Evolutionary conservation across 371 early-diverging fungal species (phyloP).

Genomic region (Mortierella sp.): DNA sequence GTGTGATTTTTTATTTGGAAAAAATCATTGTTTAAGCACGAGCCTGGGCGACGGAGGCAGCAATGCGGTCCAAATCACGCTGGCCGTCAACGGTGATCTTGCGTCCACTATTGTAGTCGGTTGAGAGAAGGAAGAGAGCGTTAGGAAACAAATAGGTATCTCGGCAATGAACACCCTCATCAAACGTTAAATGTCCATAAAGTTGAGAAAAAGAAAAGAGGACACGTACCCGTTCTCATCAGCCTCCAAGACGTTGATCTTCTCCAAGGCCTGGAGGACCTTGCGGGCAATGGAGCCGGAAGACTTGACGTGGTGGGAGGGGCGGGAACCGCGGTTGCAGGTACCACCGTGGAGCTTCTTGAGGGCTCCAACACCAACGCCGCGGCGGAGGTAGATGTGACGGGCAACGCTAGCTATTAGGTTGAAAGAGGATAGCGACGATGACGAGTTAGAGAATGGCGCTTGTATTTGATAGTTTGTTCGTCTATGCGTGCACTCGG

Average conservation of each 20-base stretch:
- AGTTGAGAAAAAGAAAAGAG: not conserved
- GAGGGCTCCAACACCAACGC: conserved; percentile 96
- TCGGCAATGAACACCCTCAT: not conserved
- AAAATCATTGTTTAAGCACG: conserved; percentile 49
- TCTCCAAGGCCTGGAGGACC: conserved; percentile 97
- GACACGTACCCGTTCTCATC: conserved; percentile 83
- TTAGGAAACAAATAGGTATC: not conserved
- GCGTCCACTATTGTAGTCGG: conserved; percentile 74
- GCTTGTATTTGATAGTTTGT: not conserved
- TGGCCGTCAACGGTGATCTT: conserved; percentile 87
- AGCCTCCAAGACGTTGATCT: conserved; percentile 96
- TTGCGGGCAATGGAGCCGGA: conserved; percentile 96
- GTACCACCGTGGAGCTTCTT: conserved; percentile 94
- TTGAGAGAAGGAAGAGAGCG: not conserved
- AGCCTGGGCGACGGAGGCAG: conserved; percentile 66
- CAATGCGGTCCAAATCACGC: conserved; percentile 89
- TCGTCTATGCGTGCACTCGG: not conserved
- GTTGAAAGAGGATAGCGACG: not conserved
- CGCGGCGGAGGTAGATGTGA: conserved; percentile 96
- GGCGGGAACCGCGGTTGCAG: conserved; percentile 94
- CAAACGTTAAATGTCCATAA: not conserved
- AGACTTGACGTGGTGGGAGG: conserved; percentile 91
- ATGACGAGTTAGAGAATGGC: not conserved
- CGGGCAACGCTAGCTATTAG: conserved; percentile 94
- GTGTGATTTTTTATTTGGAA: conserved; percentile 17